Evolutionary conservation across 177 flowering plant species (phyloP).

Genomic region (Tripterygium wilfordii): DNA sequence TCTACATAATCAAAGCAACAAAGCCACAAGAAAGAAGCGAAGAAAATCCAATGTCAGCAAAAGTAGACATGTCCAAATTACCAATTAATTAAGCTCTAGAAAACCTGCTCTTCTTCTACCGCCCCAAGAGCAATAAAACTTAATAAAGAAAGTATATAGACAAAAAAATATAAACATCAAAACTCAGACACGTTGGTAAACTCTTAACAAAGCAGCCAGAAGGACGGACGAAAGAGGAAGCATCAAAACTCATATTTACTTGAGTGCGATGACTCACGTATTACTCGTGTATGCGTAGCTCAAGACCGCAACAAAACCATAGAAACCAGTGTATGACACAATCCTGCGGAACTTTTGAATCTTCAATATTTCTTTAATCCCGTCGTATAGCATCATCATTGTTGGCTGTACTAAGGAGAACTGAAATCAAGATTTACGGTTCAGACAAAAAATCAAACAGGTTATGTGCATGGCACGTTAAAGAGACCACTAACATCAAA

Average conservation of each 20-base stretch:
- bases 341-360: slow-evolving; percentile 75
- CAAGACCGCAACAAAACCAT: slow-evolving; percentile 46
- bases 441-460: slow-evolving; percentile 17
- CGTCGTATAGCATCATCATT: slow-evolving; percentile 37
- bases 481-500: too few relatives aligned
- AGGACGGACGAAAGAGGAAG: too few relatives aligned
- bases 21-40: background rate
- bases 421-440: background rate
- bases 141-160: background rate
- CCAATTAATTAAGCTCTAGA: too few relatives aligned
- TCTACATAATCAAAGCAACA: slow-evolving; percentile 30
- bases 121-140: too few relatives aligned
- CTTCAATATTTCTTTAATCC: slow-evolving; percentile 49
- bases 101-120: too few relatives aligned
- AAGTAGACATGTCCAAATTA: too few relatives aligned
- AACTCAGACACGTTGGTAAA: slow-evolving; percentile 1
- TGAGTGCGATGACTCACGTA: too few relatives aligned
- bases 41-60: too few relatives aligned
- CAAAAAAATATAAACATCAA: slow-evolving; percentile 1
- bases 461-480: slow-evolving; percentile 3
- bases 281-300: slow-evolving; percentile 61
- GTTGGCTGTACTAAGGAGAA: background rate
- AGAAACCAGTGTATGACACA: slow-evolving; percentile 64
- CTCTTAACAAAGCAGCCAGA: too few relatives aligned
- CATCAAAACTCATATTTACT: too few relatives aligned